These are phyloP conservation scores for Myxozyma neglecta DNA, from an alignment of 805 yeast species.

Conservation along the genomic window DNA sequence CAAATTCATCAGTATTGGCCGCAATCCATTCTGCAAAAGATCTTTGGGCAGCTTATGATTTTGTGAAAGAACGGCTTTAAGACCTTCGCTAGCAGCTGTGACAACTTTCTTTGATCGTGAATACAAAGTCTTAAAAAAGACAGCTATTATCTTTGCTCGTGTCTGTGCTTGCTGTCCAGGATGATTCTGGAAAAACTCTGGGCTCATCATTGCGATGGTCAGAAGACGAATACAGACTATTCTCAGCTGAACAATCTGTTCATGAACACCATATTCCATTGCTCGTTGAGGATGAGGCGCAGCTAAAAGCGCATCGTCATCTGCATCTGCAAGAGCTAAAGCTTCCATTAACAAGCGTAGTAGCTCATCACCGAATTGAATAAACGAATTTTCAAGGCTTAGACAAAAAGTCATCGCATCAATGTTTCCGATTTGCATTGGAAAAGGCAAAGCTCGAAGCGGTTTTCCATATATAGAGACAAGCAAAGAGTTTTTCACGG, in stretches of 20 bases:
- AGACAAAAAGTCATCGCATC: slow-evolving; percentile 95
- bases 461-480: slow-evolving; percentile 98
- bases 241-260: slow-evolving; percentile 80
- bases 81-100: slow-evolving; percentile 88
- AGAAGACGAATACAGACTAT: slow-evolving; percentile 85
- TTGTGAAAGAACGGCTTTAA: slow-evolving; percentile 77
- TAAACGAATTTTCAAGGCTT: slow-evolving; percentile 73
- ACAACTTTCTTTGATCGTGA: slow-evolving; percentile 83
- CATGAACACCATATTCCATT: slow-evolving; percentile 82
- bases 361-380: slow-evolving; percentile 85
- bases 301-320: slow-evolving; percentile 90
- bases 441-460: slow-evolving; percentile 91
- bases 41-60: slow-evolving; percentile 91
- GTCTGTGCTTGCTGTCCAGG: slow-evolving; percentile 57
- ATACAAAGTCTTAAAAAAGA: slow-evolving; percentile 89
- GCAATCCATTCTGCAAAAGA: slow-evolving; percentile 85
- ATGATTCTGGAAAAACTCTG: slow-evolving; percentile 70
- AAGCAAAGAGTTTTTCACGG: slow-evolving; percentile 76
- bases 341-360: slow-evolving; percentile 86
- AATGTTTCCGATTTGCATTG: slow-evolving; percentile 97
- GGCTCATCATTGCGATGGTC: slow-evolving; percentile 79
- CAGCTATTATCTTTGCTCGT: slow-evolving; percentile 82
- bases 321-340: slow-evolving; percentile 92
- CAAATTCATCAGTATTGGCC: slow-evolving; percentile 94
- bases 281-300: slow-evolving; percentile 61